These are phyloP conservation scores for Trametes punicea DNA, from an alignment of 768 basidiomycete genomes.

Conservation along the genomic window DNA sequence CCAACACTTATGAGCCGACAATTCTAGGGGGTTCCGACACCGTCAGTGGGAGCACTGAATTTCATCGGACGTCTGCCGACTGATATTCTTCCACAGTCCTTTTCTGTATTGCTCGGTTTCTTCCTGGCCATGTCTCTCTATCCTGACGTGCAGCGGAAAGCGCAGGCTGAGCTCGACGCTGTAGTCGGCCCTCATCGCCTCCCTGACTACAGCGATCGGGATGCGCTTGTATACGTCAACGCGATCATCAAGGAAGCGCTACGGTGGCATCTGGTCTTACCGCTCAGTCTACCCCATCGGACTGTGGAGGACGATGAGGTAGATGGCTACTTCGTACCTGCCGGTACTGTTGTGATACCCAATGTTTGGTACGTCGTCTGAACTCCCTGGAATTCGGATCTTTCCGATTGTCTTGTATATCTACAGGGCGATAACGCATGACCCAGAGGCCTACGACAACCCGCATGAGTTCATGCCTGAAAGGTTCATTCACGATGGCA, in stretches of 20 bases:
- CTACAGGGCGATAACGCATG: slow-evolving; percentile 18
- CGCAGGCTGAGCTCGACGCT: slow-evolving; percentile 38
- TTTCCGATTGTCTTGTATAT: slow-evolving; percentile 4
- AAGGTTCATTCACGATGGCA: slow-evolving; percentile 20
- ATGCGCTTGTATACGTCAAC: slow-evolving; percentile 27
- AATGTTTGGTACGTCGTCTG: slow-evolving; percentile 18
- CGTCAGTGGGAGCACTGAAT: too few relatives aligned
- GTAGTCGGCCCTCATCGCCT: slow-evolving; percentile 33
- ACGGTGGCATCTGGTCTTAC: slow-evolving; percentile 17
- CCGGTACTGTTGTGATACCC: neutral
- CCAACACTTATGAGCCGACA: neutral
- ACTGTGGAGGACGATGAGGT: neutral
- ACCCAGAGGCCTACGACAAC: slow-evolving; percentile 17
- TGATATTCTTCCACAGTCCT: slow-evolving; percentile 22
- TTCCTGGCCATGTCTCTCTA: slow-evolving; percentile 19
- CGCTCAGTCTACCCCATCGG: slow-evolving; percentile 10
- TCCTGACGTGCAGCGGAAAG: slow-evolving; percentile 31
- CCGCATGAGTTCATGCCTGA: slow-evolving; percentile 23
- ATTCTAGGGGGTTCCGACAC: slow-evolving; percentile 1
- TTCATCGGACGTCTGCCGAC: too few relatives aligned
- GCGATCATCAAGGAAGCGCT: slow-evolving; percentile 32
- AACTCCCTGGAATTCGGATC: neutral
- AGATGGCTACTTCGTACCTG: slow-evolving; percentile 1
- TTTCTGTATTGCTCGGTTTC: slow-evolving; percentile 12
- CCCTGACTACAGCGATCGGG: slow-evolving; percentile 26